phyloP scores from a whole-genome alignment of 257 asterid species.

The Ballota nigra region DNA sequence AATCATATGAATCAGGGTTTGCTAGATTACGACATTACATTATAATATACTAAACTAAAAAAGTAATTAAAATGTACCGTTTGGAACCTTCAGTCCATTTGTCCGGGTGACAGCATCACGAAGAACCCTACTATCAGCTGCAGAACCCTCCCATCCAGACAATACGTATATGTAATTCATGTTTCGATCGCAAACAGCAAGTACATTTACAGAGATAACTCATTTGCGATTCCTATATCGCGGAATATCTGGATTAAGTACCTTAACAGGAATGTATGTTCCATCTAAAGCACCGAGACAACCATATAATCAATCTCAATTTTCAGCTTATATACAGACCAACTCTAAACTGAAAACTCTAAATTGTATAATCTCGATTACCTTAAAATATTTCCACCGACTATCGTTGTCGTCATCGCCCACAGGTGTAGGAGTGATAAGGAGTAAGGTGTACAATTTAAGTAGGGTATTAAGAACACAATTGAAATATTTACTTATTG shows the following conservation, averaged over 20 bases:
- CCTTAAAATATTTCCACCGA: background rate
- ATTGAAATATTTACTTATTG: background rate
- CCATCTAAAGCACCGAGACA: background rate
- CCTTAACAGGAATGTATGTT: background rate
- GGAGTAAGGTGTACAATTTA: background rate
- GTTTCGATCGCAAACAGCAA: background rate
- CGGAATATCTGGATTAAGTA: background rate
- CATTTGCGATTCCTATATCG: background rate
- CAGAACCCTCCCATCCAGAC: background rate
- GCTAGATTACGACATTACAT: too few relatives aligned
- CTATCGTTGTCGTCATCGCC: background rate
- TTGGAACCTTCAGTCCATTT: background rate
- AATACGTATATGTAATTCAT: background rate
- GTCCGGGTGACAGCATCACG: background rate
- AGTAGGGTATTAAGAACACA: background rate
- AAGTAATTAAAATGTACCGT: background rate
- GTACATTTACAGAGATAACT: background rate
- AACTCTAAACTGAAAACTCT: background rate
- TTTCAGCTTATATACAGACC: background rate
- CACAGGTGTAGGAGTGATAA: background rate
- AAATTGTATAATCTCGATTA: background rate
- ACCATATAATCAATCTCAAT: background rate
- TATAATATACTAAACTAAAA: background rate
- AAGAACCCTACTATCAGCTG: background rate
- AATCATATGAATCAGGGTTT: background rate